Percentiles rank a stretch among this genome's conserved stretches.
phyloP scores from a whole-genome alignment of 352 stramenopile genomes.

The Phytophthora pseudosyringae region DNA sequence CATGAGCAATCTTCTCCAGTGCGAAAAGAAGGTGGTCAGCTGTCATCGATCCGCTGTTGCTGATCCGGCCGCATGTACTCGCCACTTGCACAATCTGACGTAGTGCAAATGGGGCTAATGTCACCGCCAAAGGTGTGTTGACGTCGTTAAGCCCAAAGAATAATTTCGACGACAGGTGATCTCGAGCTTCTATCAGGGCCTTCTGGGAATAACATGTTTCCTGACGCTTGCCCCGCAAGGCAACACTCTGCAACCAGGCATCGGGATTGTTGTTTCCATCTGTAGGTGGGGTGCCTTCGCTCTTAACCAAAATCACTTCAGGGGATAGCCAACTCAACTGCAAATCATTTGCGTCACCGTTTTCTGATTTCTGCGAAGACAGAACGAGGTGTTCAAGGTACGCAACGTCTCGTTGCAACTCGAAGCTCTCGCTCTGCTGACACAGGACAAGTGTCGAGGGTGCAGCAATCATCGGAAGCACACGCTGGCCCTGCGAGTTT shows the following conservation, averaged over 20 bases:
- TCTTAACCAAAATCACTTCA: conserved; percentile 12
- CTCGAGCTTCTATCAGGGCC: conserved; percentile 47
- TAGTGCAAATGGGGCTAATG: conserved; percentile 64
- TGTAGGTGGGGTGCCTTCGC: not conserved
- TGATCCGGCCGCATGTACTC: conserved; percentile 28
- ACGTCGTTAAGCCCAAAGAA: conserved; percentile 46
- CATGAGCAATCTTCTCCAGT: conserved; percentile 62
- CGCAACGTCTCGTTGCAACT: conserved; percentile 61
- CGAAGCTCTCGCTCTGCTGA: conserved; percentile 56
- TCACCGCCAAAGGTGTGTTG: conserved; percentile 35
- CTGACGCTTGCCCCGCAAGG: conserved; percentile 25
- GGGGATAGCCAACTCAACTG: conserved; percentile 40
- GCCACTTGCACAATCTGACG: conserved; percentile 58
- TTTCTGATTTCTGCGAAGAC: conserved; percentile 20
- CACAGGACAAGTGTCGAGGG: conserved; percentile 67
- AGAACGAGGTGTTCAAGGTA: conserved; percentile 73
- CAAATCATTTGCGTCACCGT: conserved; percentile 24
- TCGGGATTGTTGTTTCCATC: conserved; percentile 7
- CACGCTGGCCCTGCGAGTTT: conserved; percentile 39
- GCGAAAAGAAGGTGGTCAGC: conserved; percentile 62
- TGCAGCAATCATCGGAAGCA: conserved; percentile 37
- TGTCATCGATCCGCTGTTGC: conserved; percentile 34
- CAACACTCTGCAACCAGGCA: conserved; percentile 47
- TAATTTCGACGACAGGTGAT: conserved; percentile 55
- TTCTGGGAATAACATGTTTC: conserved; percentile 33